These are phyloP conservation scores for Starmerella bombicola DNA, from an alignment of 805 yeast genomes.

Conservation along the genomic window DNA sequence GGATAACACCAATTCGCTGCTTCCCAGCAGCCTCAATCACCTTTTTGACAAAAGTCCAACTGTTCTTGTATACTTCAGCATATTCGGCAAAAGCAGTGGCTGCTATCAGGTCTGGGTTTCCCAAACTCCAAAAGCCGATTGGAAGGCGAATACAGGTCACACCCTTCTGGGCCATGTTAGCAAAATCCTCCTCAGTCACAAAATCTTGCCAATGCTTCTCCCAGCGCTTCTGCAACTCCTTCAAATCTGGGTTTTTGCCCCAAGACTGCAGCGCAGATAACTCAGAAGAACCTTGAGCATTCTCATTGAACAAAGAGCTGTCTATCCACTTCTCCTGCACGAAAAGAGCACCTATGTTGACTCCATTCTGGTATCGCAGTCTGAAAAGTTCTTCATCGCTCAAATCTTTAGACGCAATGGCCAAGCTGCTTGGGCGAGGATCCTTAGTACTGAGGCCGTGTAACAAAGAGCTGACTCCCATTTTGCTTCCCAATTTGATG, in stretches of 20 bases:
- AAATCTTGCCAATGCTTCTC: slow-evolving; percentile 58
- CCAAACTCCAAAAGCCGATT: slow-evolving; percentile 82
- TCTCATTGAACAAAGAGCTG: slow-evolving; percentile 45
- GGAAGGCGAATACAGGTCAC: slow-evolving; percentile 81
- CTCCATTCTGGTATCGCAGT: slow-evolving; percentile 53
- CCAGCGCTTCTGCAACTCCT: slow-evolving; percentile 38
- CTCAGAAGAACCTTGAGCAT: slow-evolving; percentile 43
- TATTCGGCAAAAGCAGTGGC: slow-evolving; percentile 52
- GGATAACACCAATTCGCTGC: slow-evolving; percentile 56
- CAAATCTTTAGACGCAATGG: slow-evolving; percentile 28
- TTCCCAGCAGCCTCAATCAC: slow-evolving; percentile 48
- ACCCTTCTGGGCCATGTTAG: slow-evolving; percentile 51
- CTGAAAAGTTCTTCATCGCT: slow-evolving; percentile 27
- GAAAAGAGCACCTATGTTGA: slow-evolving; percentile 72
- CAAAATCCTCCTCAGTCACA: slow-evolving; percentile 62
- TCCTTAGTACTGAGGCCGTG: slow-evolving; percentile 19
- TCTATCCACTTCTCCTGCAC: slow-evolving; percentile 71
- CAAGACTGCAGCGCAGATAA: slow-evolving; percentile 53
- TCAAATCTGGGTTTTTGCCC: slow-evolving; percentile 37
- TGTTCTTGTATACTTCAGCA: slow-evolving; percentile 47
- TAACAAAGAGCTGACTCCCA: slow-evolving; percentile 25
- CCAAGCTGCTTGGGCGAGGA: slow-evolving; percentile 24
- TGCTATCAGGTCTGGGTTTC: slow-evolving; percentile 38
- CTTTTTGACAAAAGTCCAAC: slow-evolving; percentile 55
- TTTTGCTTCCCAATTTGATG: slow-evolving; percentile 3